Conservation (phyloP, 805 yeast species). For the Starmerella stellata region DNA sequence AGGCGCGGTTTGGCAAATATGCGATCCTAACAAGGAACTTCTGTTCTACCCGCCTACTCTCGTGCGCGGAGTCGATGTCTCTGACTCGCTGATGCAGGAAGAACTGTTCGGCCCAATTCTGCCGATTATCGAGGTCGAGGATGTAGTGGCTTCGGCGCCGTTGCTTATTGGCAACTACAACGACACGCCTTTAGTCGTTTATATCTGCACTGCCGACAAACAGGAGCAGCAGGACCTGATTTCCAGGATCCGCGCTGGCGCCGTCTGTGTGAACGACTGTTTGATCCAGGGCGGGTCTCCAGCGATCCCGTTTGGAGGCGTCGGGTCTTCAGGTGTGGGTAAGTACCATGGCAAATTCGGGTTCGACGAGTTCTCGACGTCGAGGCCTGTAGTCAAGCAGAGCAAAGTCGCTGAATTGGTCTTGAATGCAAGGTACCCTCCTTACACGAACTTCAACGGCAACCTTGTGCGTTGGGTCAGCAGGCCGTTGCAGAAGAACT, state of each 20-base stretch:
- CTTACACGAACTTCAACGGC: conserved; percentile 27
- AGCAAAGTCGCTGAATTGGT: conserved; percentile 46
- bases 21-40: conserved; percentile 22
- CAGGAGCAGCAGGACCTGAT: conserved; percentile 34
- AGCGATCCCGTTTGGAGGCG: conserved; percentile 77
- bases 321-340: conserved; percentile 73
- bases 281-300: conserved; percentile 49
- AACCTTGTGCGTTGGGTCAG: conserved; percentile 16
- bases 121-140: conserved; percentile 44
- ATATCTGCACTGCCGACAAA: conserved; percentile 39
- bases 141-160: conserved; percentile 18
- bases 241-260: conserved; percentile 50
- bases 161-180: conserved; percentile 25
- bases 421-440: conserved; percentile 49
- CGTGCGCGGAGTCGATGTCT: conserved; percentile 41
- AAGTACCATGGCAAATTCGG: conserved; percentile 61
- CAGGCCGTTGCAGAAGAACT: conserved; percentile 9
- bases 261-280: conserved; percentile 49
- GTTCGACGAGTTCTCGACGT: conserved; percentile 57
- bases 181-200: conserved; percentile 69
- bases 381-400: conserved; percentile 47
- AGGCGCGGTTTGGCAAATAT: conserved; percentile 17
- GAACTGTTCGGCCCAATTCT: conserved; percentile 78
- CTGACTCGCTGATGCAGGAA: conserved; percentile 52
- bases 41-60: conserved; percentile 58